phyloP scores from a whole-genome alignment of 306 rosid species.

The Begonia masoniana region DNA sequence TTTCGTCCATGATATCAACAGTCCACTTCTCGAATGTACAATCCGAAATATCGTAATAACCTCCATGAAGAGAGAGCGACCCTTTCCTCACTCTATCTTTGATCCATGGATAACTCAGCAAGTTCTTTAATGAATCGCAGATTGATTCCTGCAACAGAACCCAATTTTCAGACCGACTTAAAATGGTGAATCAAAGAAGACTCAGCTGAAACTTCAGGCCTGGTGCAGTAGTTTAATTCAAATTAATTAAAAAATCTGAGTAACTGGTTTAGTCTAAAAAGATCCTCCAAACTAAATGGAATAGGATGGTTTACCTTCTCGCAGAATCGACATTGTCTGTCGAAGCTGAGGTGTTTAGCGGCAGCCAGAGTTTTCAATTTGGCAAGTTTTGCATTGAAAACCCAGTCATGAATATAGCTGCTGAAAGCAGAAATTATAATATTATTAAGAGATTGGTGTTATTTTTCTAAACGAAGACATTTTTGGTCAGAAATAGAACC shows the following conservation, averaged over 20 bases:
- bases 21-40: constrained; percentile 91
- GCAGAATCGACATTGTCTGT: constrained; percentile 68
- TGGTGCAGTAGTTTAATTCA: too few species aligned
- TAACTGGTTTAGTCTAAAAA: not conserved
- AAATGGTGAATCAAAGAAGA: not conserved
- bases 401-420: constrained; percentile 62
- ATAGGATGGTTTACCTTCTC: constrained; percentile 51
- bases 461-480: not conserved
- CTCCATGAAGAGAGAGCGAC: constrained; percentile 57
- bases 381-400: constrained; percentile 49
- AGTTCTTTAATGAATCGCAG: constrained; percentile 55
- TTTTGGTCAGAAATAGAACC: constrained; percentile 24
- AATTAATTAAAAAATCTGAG: not conserved
- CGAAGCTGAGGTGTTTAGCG: constrained; percentile 49
- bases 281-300: not conserved
- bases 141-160: constrained; percentile 57
- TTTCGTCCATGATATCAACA: constrained; percentile 34
- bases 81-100: constrained; percentile 46
- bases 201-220: not conserved
- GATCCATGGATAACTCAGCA: constrained; percentile 79
- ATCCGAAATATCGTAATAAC: constrained; percentile 55
- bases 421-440: constrained; percentile 9
- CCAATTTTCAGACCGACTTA: not conserved
- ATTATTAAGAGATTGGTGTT: too few species aligned
- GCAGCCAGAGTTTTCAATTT: constrained; percentile 50